A percentile compares a stretch with the other conserved stretches of the same genome.
phyloP scores from a whole-genome alignment of 352 stramenopile species.

The Phytophthora lateralis region DNA sequence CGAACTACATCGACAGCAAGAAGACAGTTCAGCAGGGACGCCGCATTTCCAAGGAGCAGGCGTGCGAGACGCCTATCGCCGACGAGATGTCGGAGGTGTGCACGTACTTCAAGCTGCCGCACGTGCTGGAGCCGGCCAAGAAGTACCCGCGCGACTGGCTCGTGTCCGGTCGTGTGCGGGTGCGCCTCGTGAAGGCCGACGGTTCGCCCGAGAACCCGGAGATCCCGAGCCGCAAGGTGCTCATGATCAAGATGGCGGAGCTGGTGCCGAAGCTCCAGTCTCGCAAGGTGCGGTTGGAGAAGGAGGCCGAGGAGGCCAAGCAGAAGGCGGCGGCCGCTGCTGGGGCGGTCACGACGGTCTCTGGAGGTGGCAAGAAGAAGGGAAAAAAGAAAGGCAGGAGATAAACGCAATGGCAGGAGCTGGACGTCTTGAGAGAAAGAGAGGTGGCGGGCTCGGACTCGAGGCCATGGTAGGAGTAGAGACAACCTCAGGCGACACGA shows the following conservation, averaged over 20 bases:
- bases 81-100: constrained; percentile 89
- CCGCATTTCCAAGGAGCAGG: constrained; percentile 65
- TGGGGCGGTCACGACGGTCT: constrained; percentile 23
- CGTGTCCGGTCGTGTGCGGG: constrained; percentile 69
- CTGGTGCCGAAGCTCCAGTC: constrained; percentile 87
- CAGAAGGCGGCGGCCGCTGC: constrained; percentile 43
- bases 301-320: constrained; percentile 68
- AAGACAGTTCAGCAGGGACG: constrained; percentile 87
- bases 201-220: constrained; percentile 70
- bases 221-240: constrained; percentile 67
- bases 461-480: constrained; percentile 5
- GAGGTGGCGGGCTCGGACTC: not conserved
- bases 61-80: constrained; percentile 73
- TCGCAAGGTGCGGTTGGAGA: constrained; percentile 75
- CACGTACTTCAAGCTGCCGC: constrained; percentile 77
- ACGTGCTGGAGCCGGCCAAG: constrained; percentile 83
- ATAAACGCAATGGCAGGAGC: constrained; percentile 44
- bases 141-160: constrained; percentile 85
- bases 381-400: constrained; percentile 87
- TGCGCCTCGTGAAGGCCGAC: constrained; percentile 69
- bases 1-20: constrained; percentile 84
- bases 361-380: constrained; percentile 81
- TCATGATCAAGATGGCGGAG: constrained; percentile 90
- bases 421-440: not conserved
- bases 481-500: constrained; percentile 1